These are phyloP conservation scores for Quercus agrifolia DNA, from an alignment of 306 rosid species.

Conservation along the genomic window DNA sequence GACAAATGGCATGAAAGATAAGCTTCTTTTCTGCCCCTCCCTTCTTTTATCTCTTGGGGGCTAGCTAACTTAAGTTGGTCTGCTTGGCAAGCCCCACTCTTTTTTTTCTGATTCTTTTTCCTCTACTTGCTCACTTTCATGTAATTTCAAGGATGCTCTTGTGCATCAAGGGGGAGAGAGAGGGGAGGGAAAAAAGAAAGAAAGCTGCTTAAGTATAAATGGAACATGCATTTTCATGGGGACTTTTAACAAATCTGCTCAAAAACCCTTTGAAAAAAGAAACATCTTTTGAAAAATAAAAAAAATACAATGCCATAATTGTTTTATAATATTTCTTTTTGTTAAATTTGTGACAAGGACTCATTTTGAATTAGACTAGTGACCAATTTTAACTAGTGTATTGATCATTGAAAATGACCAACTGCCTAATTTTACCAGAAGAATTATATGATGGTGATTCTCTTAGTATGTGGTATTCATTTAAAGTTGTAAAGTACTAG, in stretches of 20 bases:
- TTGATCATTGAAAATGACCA: not conserved
- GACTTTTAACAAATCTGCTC: not conserved
- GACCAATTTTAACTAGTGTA: slow-evolving; percentile 18
- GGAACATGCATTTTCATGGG: not conserved
- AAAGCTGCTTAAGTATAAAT: too few species aligned
- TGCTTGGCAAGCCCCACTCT: not conserved
- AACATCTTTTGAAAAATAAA: too few species aligned
- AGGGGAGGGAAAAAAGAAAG: not conserved
- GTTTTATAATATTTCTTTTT: too few species aligned
- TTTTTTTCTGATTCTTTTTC: too few species aligned
- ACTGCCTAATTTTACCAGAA: not conserved
- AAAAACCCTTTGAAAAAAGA: not conserved
- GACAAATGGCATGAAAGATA: slow-evolving; percentile 12
- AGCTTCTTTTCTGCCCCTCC: not conserved
- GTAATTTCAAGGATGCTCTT: too few species aligned
- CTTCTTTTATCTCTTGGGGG: not conserved
- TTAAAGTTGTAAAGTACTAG: too few species aligned
- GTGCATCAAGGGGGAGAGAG: not conserved
- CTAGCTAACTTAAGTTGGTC: not conserved
- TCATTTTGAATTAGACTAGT: slow-evolving; percentile 7
- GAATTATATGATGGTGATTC: not conserved
- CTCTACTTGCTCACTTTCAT: not conserved
- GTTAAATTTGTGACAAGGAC: too few species aligned
- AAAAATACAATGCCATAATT: too few species aligned
- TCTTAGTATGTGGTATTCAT: too few species aligned